Evolutionary conservation across 768 basidiomycete species (phyloP), one percentile per base, ranked within the genome.

Genomic region (Leccinum barrowsii): DNA sequence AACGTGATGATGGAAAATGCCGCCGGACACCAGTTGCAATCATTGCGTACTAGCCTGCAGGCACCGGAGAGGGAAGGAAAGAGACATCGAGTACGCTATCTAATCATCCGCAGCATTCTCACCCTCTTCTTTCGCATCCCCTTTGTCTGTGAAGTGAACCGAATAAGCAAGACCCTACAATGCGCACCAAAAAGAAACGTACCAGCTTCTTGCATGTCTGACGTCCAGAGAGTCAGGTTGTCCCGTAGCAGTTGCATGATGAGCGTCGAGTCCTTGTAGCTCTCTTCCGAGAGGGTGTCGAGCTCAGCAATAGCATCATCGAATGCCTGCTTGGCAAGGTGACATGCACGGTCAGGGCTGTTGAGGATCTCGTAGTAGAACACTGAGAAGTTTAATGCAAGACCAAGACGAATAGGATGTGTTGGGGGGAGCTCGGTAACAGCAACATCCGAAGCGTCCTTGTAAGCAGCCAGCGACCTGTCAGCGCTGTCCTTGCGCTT

Each of bases 301-400:
- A 98, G 92, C 79, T 98, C 95, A 65, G 95, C 94, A 73, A 98
- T 98, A 49, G 96, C 96, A 75, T 98, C 95, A 63, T 98, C 95
- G 76, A 98, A 98, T 7, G 96, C 95, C 77, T 97, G 94, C 82
- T 98, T 98, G 75, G 95, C 95, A 65, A 98, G 90, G 73, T 95
- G 92, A 82, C 95, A 97, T 53, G 96, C 96, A 76, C 94, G 92
- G 77, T 97, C 95, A 66, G 96, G 94, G 77, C 90, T 91, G 86
- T 97, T 97, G 76, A 97, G 87, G 74, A 98, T 97, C 78, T 98
- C 95, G 80, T 97, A 97, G 85, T 98, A 98, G 85, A 98, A 98
- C 52, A 98, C 95, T 55, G 94, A 97, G 86, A 98, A 98, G 85
- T 98, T 98, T 72, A 98, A 84, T 49, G 95, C 95, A 56, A 98